Evolutionary conservation across 164 flowering plant genomes (phyloP).

Genomic region (Buxus sempervirens): DNA sequence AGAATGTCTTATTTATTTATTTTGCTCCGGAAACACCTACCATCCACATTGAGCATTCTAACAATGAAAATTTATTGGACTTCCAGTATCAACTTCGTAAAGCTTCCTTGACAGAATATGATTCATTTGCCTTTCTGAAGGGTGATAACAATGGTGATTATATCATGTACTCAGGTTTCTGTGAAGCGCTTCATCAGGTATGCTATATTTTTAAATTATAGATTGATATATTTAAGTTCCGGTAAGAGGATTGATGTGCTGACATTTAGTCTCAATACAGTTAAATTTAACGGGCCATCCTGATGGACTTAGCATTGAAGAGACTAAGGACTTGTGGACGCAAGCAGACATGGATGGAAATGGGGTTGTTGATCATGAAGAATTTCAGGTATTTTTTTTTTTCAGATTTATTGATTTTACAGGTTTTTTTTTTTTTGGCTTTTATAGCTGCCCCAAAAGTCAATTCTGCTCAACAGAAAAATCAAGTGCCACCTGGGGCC

Average conservation of each 20-base stretch:
- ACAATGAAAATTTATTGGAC: constrained; percentile 9
- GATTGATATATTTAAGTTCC: background rate
- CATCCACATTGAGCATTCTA: constrained; percentile 11
- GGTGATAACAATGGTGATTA: constrained; percentile 55
- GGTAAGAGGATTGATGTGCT: background rate
- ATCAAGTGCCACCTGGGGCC: background rate
- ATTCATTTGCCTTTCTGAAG: constrained; percentile 84
- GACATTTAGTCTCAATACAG: constrained; percentile 37
- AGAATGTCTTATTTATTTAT: no score
- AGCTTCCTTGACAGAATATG: constrained; percentile 61
- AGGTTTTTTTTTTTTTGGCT: background rate
- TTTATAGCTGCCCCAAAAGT: background rate
- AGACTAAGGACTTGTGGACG: constrained; percentile 72
- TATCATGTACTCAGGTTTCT: constrained; percentile 70
- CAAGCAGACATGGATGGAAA: constrained; percentile 81
- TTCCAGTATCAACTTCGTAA: constrained; percentile 69
- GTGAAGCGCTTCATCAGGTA: constrained; percentile 87
- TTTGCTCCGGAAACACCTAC: background rate
- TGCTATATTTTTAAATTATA: background rate
- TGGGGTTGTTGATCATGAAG: constrained; percentile 65
- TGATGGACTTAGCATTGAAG: constrained; percentile 65
- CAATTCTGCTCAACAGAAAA: background rate
- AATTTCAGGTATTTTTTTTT: constrained; percentile 66
- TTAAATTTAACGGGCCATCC: constrained; percentile 66
- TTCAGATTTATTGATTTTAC: background rate